Conservation (phyloP, 2,329 filamentous ascomycete genomes). For the Talaromyces sp. region DNA sequence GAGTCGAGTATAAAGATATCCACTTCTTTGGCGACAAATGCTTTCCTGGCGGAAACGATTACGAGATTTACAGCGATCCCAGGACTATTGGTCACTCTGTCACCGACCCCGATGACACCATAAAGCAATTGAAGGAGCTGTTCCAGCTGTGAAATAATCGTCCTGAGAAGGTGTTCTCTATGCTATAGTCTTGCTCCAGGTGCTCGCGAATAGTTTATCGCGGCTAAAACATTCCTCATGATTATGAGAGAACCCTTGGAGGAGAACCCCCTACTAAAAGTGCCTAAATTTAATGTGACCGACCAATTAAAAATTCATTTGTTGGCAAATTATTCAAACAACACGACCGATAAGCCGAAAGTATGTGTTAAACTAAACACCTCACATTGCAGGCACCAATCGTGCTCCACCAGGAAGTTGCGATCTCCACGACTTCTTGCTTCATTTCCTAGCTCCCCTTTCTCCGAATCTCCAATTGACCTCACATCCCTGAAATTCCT, state of each 20-base stretch:
- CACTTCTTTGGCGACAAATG: conserved; percentile 99
- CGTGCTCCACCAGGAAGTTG: background rate
- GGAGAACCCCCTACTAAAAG: background rate
- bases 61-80: conserved; percentile 81
- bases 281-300: background rate
- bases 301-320: background rate
- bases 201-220: background rate
- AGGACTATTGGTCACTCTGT: conserved; percentile 85
- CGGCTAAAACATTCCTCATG: background rate
- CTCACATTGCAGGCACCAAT: conserved; percentile 1
- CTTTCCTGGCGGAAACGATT: conserved; percentile 86
- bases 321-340: background rate
- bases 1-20: conserved; percentile 70
- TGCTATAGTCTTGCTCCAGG: background rate
- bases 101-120: conserved; percentile 75
- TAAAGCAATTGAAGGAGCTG: conserved; percentile 72
- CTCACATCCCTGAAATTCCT: background rate
- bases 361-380: background rate
- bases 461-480: background rate
- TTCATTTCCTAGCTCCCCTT: background rate
- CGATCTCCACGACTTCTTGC: background rate
- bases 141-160: conserved; percentile 58
- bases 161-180: background rate
- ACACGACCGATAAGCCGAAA: background rate
- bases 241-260: too few relatives aligned